Percentiles rank a stretch among this genome's conserved stretches.
phyloP scores from a whole-genome alignment of 306 rosid species.

The Vigna angularis region DNA sequence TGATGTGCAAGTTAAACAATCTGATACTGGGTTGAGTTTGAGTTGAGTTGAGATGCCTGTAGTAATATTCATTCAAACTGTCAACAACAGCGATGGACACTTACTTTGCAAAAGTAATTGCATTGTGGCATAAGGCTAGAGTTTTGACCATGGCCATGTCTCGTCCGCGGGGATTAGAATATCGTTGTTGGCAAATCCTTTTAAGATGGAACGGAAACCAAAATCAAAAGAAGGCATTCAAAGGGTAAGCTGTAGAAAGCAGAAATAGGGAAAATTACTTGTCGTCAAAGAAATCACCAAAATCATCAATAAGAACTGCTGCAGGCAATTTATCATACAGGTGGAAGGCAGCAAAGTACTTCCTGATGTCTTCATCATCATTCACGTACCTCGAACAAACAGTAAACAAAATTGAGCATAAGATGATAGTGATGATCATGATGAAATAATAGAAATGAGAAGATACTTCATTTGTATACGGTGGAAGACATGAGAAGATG shows the following conservation, averaged over 20 bases:
- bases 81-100: constrained; percentile 37
- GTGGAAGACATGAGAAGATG: constrained; percentile 67
- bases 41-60: neutral
- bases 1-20: neutral
- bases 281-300: constrained; percentile 75
- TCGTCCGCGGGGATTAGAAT: constrained; percentile 71
- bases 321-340: constrained; percentile 68
- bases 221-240: neutral
- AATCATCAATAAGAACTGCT: constrained; percentile 79
- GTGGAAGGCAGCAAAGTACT: constrained; percentile 91
- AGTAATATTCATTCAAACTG: neutral
- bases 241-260: neutral
- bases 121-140: constrained; percentile 83
- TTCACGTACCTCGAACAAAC: constrained; percentile 64
- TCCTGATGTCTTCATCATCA: constrained; percentile 78
- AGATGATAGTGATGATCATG: too few relatives aligned
- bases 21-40: neutral
- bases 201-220: constrained; percentile 1
- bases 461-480: constrained; percentile 80
- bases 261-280: constrained; percentile 49
- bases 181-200: constrained; percentile 82
- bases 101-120: constrained; percentile 77
- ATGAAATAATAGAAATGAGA: neutral
- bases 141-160: constrained; percentile 89
- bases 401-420: neutral